These are phyloP conservation scores for Cutaneotrichosporon daszewskae DNA, from an alignment of 1,284 basidiomycete species.

Conservation along the genomic window DNA sequence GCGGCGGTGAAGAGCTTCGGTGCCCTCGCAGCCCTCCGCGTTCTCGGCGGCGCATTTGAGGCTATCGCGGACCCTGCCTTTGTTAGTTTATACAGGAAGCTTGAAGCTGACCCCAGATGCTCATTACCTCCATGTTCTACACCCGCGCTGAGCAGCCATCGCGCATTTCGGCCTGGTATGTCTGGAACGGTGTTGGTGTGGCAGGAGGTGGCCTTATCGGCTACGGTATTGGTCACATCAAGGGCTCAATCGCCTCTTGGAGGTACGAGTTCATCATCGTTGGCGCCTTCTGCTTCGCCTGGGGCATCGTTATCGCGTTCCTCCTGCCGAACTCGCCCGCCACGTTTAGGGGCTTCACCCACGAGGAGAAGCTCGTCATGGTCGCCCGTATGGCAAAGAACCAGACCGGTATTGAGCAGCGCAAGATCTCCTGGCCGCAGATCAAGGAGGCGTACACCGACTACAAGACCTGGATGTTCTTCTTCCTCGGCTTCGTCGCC, in stretches of 20 bases:
- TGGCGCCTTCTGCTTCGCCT: constrained; percentile 39
- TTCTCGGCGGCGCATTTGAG: constrained; percentile 50
- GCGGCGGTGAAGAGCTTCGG: constrained; percentile 49
- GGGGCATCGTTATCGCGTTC: constrained; percentile 38
- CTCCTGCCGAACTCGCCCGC: constrained; percentile 44
- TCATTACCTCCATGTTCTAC: constrained; percentile 43
- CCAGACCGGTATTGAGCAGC: constrained; percentile 48
- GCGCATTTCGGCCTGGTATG: constrained; percentile 43
- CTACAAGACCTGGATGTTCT: constrained; percentile 39
- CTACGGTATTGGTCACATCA: constrained; percentile 41
- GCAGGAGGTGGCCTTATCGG: constrained; percentile 41
- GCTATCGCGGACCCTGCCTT: constrained; percentile 47
- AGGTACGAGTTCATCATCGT: constrained; percentile 47
- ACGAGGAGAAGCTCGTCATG: constrained; percentile 47
- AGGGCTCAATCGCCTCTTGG: constrained; percentile 42
- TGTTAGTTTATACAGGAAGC: background rate
- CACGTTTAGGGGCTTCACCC: constrained; percentile 38
- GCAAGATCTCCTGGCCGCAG: constrained; percentile 47
- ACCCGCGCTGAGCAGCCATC: constrained; percentile 44
- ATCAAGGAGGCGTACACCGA: constrained; percentile 37
- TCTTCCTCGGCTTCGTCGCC: constrained; percentile 39
- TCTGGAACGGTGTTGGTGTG: constrained; percentile 45
- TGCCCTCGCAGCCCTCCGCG: constrained; percentile 48
- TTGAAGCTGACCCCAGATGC: constrained; percentile 18
- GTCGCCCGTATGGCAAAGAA: constrained; percentile 46